Conservation (phyloP, 371 early-diverging fungal species). For the Mortierella sp. region DNA sequence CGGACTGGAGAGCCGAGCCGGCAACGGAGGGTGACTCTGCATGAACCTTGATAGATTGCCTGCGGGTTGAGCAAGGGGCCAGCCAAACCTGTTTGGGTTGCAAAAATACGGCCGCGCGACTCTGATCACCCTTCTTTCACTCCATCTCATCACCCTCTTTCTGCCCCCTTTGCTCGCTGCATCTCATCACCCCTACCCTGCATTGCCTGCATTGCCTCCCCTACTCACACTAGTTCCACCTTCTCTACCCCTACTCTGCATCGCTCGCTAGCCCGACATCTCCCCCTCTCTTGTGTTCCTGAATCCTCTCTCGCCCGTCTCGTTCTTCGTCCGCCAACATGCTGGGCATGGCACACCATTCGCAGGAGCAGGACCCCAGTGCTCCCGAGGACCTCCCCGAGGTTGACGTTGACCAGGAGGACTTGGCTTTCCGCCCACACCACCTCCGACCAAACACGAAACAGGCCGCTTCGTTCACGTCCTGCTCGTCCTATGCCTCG, state of each 20-base stretch:
- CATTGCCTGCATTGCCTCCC: too few relatives aligned
- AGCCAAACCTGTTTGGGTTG: too few relatives aligned
- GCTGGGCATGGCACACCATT: background rate
- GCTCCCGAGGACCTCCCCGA: background rate
- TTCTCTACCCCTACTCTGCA: background rate
- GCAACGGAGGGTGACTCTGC: too few relatives aligned
- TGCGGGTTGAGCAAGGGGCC: too few relatives aligned
- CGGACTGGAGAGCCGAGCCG: too few relatives aligned
- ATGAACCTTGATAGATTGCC: too few relatives aligned
- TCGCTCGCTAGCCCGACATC: background rate
- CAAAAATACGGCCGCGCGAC: too few relatives aligned
- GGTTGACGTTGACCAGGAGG: constrained; percentile 2
- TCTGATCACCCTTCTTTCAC: too few relatives aligned
- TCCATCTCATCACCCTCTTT: too few relatives aligned
- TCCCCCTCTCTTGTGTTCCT: constrained; percentile 3
- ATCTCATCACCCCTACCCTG: too few relatives aligned
- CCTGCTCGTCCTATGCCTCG: constrained; percentile 48
- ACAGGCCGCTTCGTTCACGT: constrained; percentile 36
- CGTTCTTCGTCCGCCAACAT: background rate
- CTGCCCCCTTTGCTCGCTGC: too few relatives aligned
- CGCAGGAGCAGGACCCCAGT: background rate
- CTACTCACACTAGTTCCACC: too few relatives aligned
- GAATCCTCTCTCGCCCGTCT: background rate
- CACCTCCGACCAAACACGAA: constrained; percentile 36
- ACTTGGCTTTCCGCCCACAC: constrained; percentile 31